These are phyloP conservation scores for Ceratonia siliqua DNA, from an alignment of 306 rosid genomes.

Conservation along the genomic window DNA sequence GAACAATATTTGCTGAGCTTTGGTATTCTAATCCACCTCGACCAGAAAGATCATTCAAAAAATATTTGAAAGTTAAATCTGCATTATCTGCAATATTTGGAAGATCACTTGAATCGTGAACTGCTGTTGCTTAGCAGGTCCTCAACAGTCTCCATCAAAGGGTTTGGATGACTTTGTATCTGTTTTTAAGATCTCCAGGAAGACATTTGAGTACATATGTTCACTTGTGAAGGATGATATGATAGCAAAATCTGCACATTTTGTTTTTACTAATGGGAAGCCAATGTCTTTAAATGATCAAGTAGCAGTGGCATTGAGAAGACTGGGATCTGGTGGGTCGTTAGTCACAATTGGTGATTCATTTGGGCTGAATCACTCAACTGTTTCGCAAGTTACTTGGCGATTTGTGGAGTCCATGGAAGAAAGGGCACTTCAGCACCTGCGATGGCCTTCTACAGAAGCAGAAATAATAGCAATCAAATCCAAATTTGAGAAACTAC, in stretches of 20 bases:
- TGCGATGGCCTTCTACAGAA: slow-evolving; percentile 68
- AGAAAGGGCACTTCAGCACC: slow-evolving; percentile 68
- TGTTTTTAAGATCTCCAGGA: slow-evolving; percentile 55
- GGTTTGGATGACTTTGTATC: slow-evolving; percentile 50
- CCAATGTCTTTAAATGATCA: slow-evolving; percentile 55
- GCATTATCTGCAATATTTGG: neutral
- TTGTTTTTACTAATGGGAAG: slow-evolving; percentile 51
- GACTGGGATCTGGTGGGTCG: slow-evolving; percentile 71
- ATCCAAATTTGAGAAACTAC: slow-evolving; percentile 69
- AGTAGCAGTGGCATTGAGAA: slow-evolving; percentile 74
- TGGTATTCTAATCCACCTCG: slow-evolving; percentile 9
- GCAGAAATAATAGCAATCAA: slow-evolving; percentile 54
- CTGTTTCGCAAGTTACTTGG: slow-evolving; percentile 82
- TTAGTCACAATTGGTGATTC: slow-evolving; percentile 59
- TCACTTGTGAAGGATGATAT: slow-evolving; percentile 75
- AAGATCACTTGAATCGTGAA: neutral
- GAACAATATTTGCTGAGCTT: neutral
- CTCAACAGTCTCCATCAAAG: slow-evolving; percentile 42
- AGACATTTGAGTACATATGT: slow-evolving; percentile 64
- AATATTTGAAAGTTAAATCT: slow-evolving; percentile 1
- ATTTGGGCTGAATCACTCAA: slow-evolving; percentile 72
- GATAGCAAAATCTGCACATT: slow-evolving; percentile 62
- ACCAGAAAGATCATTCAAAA: slow-evolving; percentile 18
- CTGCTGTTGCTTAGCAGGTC: slow-evolving; percentile 41
- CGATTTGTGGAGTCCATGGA: slow-evolving; percentile 76